Conservation (phyloP, 768 basidiomycete species). For the Sporobolomyces phaffii region DNA sequence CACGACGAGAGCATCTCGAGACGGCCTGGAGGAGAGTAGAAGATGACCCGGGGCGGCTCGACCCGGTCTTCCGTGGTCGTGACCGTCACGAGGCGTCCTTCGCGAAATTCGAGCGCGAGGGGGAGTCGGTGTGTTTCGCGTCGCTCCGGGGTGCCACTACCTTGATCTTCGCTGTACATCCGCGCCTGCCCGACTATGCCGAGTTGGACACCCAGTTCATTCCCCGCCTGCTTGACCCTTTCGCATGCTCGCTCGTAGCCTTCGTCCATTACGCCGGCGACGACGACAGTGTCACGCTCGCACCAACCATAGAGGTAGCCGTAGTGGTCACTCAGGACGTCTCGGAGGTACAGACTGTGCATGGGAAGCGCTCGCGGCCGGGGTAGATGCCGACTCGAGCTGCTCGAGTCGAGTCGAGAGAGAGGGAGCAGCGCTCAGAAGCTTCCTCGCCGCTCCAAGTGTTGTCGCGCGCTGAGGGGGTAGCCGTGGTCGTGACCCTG, state of each 20-base stretch:
- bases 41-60: slow-evolving; percentile 45
- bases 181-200: background rate
- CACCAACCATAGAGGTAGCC: too few relatives aligned
- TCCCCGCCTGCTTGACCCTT: too few relatives aligned
- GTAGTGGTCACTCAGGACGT: too few relatives aligned
- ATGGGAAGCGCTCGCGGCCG: too few relatives aligned
- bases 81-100: background rate
- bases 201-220: background rate
- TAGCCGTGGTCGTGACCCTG: slow-evolving; percentile 21
- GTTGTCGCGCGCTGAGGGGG: background rate
- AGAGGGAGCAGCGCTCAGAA: slow-evolving; percentile 1
- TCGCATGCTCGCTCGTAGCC: background rate
- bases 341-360: too few relatives aligned
- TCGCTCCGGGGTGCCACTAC: too few relatives aligned
- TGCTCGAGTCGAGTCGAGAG: background rate
- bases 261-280: background rate
- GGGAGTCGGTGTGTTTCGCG: too few relatives aligned
- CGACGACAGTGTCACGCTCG: background rate
- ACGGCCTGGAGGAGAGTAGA: slow-evolving; percentile 56
- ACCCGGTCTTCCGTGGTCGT: background rate
- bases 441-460: slow-evolving; percentile 18
- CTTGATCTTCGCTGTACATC: too few relatives aligned
- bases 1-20: slow-evolving; percentile 57
- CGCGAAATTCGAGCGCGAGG: background rate
- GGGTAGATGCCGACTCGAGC: too few relatives aligned